phyloP scores from a whole-genome alignment of 345 rosid species.

The Pelargonium nanum region DNA sequence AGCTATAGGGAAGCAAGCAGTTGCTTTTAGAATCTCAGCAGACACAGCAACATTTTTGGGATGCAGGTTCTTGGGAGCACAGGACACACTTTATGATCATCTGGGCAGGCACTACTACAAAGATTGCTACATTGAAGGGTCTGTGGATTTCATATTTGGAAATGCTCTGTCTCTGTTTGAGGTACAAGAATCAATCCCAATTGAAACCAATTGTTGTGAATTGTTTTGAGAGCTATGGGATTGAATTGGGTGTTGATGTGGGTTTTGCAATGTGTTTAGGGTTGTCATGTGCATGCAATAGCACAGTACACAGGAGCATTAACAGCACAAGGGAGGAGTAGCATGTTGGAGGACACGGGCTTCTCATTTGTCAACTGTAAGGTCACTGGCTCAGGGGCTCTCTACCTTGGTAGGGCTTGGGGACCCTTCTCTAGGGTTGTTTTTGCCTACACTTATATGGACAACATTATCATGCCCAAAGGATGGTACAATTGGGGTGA shows the following conservation, averaged over 20 bases:
- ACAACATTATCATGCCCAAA: conserved; percentile 77
- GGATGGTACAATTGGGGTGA: conserved; percentile 99
- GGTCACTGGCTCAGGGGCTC: conserved; percentile 94
- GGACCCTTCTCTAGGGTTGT: conserved; percentile 94
- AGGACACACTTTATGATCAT: conserved; percentile 91
- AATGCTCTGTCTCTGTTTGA: conserved; percentile 88
- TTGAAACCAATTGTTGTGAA: no score
- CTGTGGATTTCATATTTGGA: conserved; percentile 91
- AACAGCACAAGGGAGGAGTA: conserved; percentile 74
- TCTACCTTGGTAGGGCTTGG: conserved; percentile 94
- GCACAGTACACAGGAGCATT: conserved; percentile 58
- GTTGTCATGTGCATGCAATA: conserved; percentile 85
- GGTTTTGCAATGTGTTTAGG: conserved; percentile 22
- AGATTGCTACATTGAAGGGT: conserved; percentile 89
- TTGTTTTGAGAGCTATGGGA: background rate
- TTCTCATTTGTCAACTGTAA: conserved; percentile 90
- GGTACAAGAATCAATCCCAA: conserved; percentile 23
- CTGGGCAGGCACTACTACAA: conserved; percentile 91
- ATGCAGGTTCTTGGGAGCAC: conserved; percentile 80
- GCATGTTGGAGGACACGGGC: conserved; percentile 83
- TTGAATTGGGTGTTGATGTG: background rate
- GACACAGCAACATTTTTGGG: conserved; percentile 79
- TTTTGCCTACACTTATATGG: conserved; percentile 95
- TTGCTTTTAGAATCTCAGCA: conserved; percentile 81
- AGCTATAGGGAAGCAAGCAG: conserved; percentile 83